These are phyloP conservation scores for Eruca vesicaria DNA, from an alignment of 441 rosid genomes.

Conservation along the genomic window DNA sequence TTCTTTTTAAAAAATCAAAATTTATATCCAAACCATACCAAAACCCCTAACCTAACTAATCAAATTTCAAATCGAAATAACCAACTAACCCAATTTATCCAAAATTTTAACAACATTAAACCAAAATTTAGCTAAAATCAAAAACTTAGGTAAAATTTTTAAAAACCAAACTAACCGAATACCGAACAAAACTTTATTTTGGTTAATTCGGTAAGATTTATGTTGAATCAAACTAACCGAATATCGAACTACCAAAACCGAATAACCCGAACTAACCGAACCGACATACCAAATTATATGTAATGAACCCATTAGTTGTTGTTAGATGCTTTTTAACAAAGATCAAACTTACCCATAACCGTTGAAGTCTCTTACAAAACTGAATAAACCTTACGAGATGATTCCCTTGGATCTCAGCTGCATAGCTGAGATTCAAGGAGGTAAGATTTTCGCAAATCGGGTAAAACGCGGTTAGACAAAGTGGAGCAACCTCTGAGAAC, in stretches of 20 bases:
- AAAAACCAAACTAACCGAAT: neutral
- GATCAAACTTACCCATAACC: constrained; percentile 70
- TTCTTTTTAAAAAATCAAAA: neutral
- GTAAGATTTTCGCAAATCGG: constrained; percentile 57
- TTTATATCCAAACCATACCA: neutral
- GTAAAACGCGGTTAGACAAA: constrained; percentile 63
- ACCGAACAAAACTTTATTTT: neutral
- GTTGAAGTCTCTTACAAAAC: constrained; percentile 69
- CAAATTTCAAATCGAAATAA: too few relatives aligned
- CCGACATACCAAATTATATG: neutral
- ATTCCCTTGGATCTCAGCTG: constrained; percentile 64
- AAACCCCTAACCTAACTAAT: too few relatives aligned
- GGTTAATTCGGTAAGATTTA: neutral
- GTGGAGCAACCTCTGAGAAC: constrained; percentile 71
- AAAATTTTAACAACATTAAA: neutral
- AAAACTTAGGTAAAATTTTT: neutral
- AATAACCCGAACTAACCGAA: neutral
- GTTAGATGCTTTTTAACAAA: neutral
- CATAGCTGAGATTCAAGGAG: constrained; percentile 83
- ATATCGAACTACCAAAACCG: neutral
- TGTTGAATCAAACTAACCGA: neutral
- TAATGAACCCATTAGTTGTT: neutral
- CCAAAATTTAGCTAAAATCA: neutral
- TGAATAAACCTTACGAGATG: constrained; percentile 63
- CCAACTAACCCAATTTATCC: neutral